These are phyloP conservation scores for Monosporascus sp. DNA, from an alignment of 2,329 filamentous ascomycete genomes.

Conservation along the genomic window DNA sequence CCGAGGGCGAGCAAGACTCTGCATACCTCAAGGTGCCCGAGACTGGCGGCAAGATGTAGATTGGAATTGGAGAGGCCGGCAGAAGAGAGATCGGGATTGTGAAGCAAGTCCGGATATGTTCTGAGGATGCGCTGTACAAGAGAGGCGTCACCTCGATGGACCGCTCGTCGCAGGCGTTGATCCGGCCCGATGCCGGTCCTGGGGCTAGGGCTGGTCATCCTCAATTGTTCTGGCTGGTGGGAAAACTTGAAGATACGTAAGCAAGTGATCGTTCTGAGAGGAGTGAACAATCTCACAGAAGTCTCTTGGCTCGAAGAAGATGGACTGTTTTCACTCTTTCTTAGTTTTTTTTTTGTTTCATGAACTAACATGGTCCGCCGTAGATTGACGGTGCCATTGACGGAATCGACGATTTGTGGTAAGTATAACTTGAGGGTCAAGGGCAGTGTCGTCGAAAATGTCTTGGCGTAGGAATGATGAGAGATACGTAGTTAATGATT, in stretches of 20 bases:
- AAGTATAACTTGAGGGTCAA: too few relatives aligned
- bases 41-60: constrained; percentile 71
- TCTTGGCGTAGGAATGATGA: too few relatives aligned
- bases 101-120: constrained; percentile 64
- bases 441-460: too few relatives aligned
- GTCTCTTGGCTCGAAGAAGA: background rate
- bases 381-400: too few relatives aligned
- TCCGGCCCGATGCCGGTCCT: constrained; percentile 65
- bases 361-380: too few relatives aligned
- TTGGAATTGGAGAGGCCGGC: constrained; percentile 72
- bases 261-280: background rate
- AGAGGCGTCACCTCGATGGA: constrained; percentile 65
- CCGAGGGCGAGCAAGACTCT: constrained; percentile 65
- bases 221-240: background rate
- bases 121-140: constrained; percentile 74
- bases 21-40: constrained; percentile 66
- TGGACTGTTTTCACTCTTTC: background rate
- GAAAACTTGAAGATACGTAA: background rate
- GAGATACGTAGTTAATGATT: too few relatives aligned
- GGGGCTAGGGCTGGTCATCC: background rate
- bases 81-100: constrained; percentile 71
- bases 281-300: background rate
- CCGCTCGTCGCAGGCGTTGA: constrained; percentile 74
- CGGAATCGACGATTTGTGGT: too few relatives aligned
- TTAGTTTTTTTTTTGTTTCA: too few relatives aligned